Percentiles rank a stretch among this genome's conserved stretches.
Evolutionary conservation across 2,329 filamentous ascomycete species (phyloP).

Genomic region (Colletotrichum gloeosporioides): DNA sequence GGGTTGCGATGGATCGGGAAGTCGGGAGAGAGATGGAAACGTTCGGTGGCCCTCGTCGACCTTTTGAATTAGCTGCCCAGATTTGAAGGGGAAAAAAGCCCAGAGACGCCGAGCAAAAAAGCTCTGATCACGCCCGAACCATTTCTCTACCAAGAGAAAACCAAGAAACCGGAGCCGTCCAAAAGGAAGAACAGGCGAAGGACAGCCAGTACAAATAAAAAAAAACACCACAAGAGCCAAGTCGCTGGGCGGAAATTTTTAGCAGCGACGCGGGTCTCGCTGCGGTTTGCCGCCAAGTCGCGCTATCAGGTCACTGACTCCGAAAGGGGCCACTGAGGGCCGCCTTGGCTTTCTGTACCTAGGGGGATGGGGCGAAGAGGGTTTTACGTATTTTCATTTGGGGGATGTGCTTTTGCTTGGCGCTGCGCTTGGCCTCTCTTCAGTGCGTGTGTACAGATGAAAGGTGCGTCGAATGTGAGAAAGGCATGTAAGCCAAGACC

Average conservation of each 20-base stretch:
- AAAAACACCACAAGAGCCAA: not conserved
- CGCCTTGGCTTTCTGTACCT: conserved; percentile 4
- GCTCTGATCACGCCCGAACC: conserved; percentile 10
- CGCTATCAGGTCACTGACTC: conserved; percentile 21
- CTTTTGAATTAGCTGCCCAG: not conserved
- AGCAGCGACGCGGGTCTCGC: not conserved
- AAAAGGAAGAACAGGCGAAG: not conserved
- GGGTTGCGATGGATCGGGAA: not conserved
- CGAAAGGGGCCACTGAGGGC: conserved; percentile 5
- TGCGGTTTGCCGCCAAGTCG: conserved; percentile 10
- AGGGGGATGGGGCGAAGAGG: not conserved
- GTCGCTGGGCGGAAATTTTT: not conserved
- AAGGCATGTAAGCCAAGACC: not conserved
- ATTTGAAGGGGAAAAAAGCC: not conserved
- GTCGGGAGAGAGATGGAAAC: not conserved
- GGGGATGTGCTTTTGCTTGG: not conserved
- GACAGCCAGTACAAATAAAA: not conserved
- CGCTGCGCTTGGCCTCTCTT: not conserved
- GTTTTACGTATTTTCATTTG: not conserved
- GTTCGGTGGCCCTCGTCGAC: not conserved
- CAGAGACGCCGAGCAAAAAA: conserved; percentile 9
- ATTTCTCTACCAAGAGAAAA: not conserved
- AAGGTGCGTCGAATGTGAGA: not conserved
- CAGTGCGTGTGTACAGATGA: not conserved
- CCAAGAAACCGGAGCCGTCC: not conserved